phyloP scores from a whole-genome alignment of 306 rosid genomes.

The peach (Prunus persica) region Prunus_persica_NCBIv2 NC_034016.1:18983001-18983500 shows the following conservation, averaged over 20 bases:
- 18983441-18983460: not conserved
- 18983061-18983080: not conserved
- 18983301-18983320: not conserved
- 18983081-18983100: too few species aligned
- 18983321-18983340: not conserved
- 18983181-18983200: not conserved
- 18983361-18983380: not conserved
- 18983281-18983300: not conserved
- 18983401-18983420: not conserved
- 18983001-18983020: slow-evolving; percentile 79
- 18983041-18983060: slow-evolving; percentile 5
- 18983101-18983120: not conserved
- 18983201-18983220: not conserved
- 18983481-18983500: not conserved
- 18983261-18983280: not conserved
- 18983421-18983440: not conserved
- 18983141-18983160: too few species aligned
- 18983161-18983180: too few species aligned
- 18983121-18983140: not conserved
- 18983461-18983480: not conserved
- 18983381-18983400: not conserved
- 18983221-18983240: not conserved
- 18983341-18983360: not conserved
- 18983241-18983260: not conserved
- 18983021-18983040: slow-evolving; percentile 31